phyloP scores from a whole-genome alignment of 352 stramenopile species.

The Pythium brassicae region DNA sequence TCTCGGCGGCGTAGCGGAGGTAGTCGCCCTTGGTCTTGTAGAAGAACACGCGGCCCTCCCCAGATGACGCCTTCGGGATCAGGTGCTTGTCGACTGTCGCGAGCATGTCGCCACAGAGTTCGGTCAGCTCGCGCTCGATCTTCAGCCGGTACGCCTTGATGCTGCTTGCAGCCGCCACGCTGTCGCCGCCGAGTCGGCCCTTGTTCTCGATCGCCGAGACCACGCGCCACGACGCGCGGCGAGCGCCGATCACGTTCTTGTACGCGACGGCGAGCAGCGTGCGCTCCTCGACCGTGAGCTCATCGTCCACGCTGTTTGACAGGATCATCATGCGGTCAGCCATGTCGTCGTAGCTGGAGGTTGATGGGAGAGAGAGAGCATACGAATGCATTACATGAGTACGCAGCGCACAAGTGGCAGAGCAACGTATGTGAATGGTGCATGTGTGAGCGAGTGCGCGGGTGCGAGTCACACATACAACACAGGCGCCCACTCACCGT shows the following conservation, averaged over 20 bases:
- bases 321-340: slow-evolving; percentile 98
- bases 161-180: slow-evolving; percentile 58
- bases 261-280: slow-evolving; percentile 95
- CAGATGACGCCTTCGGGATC: slow-evolving; percentile 97
- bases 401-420: no score
- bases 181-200: slow-evolving; percentile 29
- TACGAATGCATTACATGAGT: no score
- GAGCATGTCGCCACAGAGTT: slow-evolving; percentile 96
- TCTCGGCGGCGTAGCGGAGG: slow-evolving; percentile 98
- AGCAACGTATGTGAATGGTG: no score
- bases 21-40: slow-evolving; percentile 99
- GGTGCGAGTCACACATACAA: no score
- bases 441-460: no score
- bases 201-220: slow-evolving; percentile 99
- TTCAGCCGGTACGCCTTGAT: slow-evolving; percentile 96
- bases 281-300: slow-evolving; percentile 98
- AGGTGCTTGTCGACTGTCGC: slow-evolving; percentile 97
- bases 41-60: slow-evolving; percentile 98
- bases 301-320: slow-evolving; percentile 91
- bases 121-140: slow-evolving; percentile 94
- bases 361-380: not conserved
- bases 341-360: slow-evolving; percentile 87
- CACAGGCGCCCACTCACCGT: no score
- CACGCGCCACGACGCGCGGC: slow-evolving; percentile 97
- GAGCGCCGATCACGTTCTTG: slow-evolving; percentile 98